Conservation (phyloP, 441 rosid genomes). For the Corymbia calophylla region DNA sequence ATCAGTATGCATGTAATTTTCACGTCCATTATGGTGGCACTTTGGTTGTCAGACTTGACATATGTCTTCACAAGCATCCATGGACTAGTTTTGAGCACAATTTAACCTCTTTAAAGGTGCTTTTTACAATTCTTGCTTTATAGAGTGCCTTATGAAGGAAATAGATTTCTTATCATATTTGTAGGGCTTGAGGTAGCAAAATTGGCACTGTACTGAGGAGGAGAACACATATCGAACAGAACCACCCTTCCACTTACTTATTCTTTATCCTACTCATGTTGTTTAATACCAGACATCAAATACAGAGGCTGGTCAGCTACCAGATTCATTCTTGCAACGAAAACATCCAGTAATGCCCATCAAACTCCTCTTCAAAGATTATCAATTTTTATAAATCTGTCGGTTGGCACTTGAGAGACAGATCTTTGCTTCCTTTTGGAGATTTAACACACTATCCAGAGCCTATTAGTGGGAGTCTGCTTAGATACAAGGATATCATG, state of each 20-base stretch:
- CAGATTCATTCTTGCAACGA: neutral
- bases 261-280: neutral
- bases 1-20: neutral
- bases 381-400: neutral
- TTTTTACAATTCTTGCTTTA: neutral
- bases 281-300: neutral
- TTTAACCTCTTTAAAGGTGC: neutral
- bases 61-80: neutral
- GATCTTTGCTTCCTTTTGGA: neutral
- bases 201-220: neutral
- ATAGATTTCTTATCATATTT: neutral
- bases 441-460: neutral
- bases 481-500: neutral
- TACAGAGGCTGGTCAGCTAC: neutral
- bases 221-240: neutral
- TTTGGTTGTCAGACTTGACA: neutral
- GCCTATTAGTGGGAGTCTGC: neutral
- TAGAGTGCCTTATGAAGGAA: neutral
- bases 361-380: neutral
- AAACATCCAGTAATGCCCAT: neutral
- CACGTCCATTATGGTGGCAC: neutral
- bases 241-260: neutral
- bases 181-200: neutral
- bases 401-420: neutral
- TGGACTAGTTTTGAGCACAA: neutral